phyloP scores from a whole-genome alignment of 2,329 filamentous ascomycete genomes.

The Chaetomiaceae sp. region DNA sequence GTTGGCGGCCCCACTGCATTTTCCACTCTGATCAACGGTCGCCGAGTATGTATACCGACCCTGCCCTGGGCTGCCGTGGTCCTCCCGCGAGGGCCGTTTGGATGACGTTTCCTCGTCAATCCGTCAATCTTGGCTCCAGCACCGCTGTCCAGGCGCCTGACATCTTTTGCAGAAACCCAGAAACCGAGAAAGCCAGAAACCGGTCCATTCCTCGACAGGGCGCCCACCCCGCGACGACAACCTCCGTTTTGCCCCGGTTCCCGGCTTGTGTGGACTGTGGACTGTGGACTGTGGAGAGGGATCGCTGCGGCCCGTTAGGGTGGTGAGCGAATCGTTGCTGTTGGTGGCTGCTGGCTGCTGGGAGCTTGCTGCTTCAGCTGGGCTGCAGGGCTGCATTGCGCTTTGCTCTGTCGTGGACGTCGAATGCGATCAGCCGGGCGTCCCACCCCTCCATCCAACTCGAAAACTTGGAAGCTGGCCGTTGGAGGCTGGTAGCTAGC shows the following conservation, averaged over 20 bases:
- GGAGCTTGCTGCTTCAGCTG: no score
- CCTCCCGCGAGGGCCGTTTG: conserved; percentile 5
- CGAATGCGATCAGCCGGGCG: not conserved
- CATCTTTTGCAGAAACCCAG: no score
- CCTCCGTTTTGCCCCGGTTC: not conserved
- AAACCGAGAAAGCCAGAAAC: not conserved
- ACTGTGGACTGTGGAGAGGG: not conserved
- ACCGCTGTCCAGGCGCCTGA: conserved; percentile 7
- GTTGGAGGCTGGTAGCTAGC: not conserved
- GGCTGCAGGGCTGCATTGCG: no score
- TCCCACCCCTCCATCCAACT: conserved; percentile 7
- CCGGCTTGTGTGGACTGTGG: no score
- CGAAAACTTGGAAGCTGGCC: conserved; percentile 15
- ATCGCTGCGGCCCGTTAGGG: not conserved
- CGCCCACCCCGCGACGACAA: not conserved
- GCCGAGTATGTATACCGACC: conserved; percentile 7
- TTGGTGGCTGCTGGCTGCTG: not conserved
- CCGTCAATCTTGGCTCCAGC: not conserved
- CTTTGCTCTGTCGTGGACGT: no score
- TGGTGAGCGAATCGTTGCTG: no score
- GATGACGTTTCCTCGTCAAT: conserved; percentile 22
- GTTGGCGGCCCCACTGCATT: not conserved
- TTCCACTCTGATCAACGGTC: not conserved
- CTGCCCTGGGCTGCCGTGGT: not conserved
- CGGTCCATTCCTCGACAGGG: not conserved